phyloP scores from a whole-genome alignment of 2,329 filamentous ascomycete species.

The Verticillium klebahnii region DNA sequence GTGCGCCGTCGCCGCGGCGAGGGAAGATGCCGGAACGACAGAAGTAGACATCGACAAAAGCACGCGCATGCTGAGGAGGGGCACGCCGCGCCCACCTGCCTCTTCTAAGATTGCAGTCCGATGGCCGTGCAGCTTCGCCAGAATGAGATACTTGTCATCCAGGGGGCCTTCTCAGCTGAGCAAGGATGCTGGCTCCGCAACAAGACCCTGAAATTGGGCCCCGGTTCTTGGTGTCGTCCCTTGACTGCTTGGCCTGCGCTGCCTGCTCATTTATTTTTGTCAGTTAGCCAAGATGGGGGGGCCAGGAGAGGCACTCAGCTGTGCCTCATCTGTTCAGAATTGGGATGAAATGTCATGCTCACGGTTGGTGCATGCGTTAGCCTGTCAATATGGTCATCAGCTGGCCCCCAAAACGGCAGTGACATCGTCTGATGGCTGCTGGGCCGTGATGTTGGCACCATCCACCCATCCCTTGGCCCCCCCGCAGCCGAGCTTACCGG shows the following conservation, averaged over 20 bases:
- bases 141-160: neutral
- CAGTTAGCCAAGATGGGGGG: neutral
- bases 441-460: neutral
- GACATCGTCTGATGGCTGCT: neutral
- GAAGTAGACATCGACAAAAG: neutral
- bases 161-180: neutral
- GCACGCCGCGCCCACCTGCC: neutral
- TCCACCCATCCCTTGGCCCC: neutral
- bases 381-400: neutral
- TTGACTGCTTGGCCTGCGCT: neutral
- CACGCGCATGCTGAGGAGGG: neutral
- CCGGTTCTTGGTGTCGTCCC: neutral
- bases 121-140: neutral
- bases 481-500: neutral
- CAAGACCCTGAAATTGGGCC: neutral
- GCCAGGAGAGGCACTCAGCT: neutral
- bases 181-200: neutral
- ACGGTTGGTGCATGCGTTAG: neutral
- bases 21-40: neutral
- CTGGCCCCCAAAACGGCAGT: neutral
- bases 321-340: neutral
- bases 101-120: neutral
- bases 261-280: neutral
- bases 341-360: constrained; percentile 1
- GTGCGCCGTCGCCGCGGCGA: neutral